Base-by-base conservation (phyloP, 2,329 filamentous ascomycete species). In the Colletotrichum caudatum region DNA sequence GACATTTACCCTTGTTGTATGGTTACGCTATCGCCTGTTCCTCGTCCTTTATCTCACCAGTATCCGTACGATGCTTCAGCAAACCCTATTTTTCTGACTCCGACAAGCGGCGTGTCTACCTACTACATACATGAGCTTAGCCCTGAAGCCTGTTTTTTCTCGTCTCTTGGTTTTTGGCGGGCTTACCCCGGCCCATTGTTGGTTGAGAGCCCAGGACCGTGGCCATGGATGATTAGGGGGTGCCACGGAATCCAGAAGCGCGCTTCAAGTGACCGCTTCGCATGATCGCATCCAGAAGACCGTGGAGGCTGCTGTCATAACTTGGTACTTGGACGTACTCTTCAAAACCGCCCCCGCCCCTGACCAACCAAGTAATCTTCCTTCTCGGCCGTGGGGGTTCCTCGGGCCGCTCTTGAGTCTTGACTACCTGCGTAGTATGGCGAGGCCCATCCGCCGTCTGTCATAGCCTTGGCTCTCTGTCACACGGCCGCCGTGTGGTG, bases 381-480 rank as follows among this genome's bases (percentile, higher is more conserved):
- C 29, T 20, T 41, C n/a, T 48, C 18, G 37, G 20, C 39, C 58
- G 58, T 71, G 69, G 64, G 69, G 69, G 69, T 29, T 71, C 20
- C 26, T 48, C 26, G 29, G 39, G 29, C 51, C 54, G 16, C 39
- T 59, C 20, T 9, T 7, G 11, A 46, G 18, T 46, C 46, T 23
- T 37, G 54, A n/a, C 39, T n/a, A 44, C 48, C 39, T n/a, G 37
- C 48, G 58, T 53, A 54, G 59, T 56, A 46, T 29, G 37, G 44
- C 51, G 39, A 69, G 44, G n/a, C 50, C 37, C 18, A 37, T 51
- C 41, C 23, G 18, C 58, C 20, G 51, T 46, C 51, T 60, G 65
- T 69, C 66, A 60, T 64, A 54, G 41, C 46, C 69, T 72, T 69
- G 65, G 65, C 69, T 56, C 65, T 64, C 64, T 63, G 69, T 68